Base-by-base conservation (phyloP, 1,284 basidiomycete genomes). In the Ustilago xerochloae region DNA sequence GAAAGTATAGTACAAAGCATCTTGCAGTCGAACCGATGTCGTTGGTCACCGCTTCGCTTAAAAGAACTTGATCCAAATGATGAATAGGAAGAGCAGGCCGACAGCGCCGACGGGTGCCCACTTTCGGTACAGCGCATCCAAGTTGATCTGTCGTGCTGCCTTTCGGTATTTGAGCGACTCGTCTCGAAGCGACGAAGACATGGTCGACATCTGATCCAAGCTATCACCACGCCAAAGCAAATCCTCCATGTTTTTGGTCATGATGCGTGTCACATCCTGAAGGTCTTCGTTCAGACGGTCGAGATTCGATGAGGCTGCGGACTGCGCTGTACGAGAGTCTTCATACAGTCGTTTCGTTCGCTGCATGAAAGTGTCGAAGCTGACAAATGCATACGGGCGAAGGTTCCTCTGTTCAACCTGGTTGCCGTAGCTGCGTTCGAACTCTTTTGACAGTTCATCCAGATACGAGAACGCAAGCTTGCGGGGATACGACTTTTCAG, bases 241-340 rank as follows among this genome's bases (percentile, higher is more conserved):
- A 86, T 99, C 97, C 85, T 99, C 97, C 96, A 99, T 99, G 85
- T 99, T 99, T 87, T 99, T 99, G n/a, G 96, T 98, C 97, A 99
- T 99, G 86, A 99, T 98, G 77, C 93, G 88, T 50, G 96, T 98
- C 62, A 99, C 96, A 81, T 99, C 96, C 83, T 96, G 93, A 54
- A 99, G 87, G 78, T 99, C 96, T 82, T 95, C 94, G 83, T 98
- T 98, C 49, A 99, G 88, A 84, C 89, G 91, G 84, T 95, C 94
- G 56, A 99, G 85, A 65, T 90, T 89, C 20, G 90, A 90, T 60
- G 78, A 75, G 0, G 81, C 88, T 20, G 91, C 89, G 29, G 90
- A 89, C 80, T 87, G 90, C 13, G 93, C 93, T 41, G 93, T 93
- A 64, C 96, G 89, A 43, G 94, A 93, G 85, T 99, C 96, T 71